Evolutionary conservation across 2,329 filamentous ascomycete species (phyloP), one percentile per base, ranked within the genome.

Genomic region (Macrophomina tecta): DNA sequence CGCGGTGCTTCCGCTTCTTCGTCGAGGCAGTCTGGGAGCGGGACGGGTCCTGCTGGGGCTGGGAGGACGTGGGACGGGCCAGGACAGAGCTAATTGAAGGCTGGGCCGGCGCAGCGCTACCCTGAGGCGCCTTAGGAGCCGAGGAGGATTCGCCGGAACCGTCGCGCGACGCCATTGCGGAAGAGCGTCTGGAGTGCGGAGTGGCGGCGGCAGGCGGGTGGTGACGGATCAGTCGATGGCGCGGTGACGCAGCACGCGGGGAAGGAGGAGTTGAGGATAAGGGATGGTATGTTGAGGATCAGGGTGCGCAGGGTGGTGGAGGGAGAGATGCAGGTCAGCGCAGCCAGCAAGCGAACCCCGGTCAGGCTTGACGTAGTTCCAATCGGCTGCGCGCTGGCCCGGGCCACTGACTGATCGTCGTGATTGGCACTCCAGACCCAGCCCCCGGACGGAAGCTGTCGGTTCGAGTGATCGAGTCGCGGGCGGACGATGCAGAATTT

Each of bases 1-100:
- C 89, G 52, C 91, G 87, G 77, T 93, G 90, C 72, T 89, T 90
- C 75, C 90, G 91, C 76, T 92, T 91, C 82, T 89, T 89, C 73
- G 73, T 70, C 1, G 71, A 64, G 11, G 68, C 68, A 7, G 6
- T 28, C 8, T 63, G 28, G 8, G 53, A 30, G 18, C 32, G 56
- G n/a, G 66, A 51, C 16, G 53, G n/a, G 14, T 61, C 56, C 2
- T 60, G 55, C 18, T 60, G 38, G 14, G 40, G 38, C 8, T 30
- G 36, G n/a, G 61, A 34, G 61, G 64, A 1, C 30, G 52, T n/a
- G 18, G 30, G 63, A 12, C 28, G 58, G 7, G 58, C 58, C 16
- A 38, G 46, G 34, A 46, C 23, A 42, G 64, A 53, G 55, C 64
- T 61, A 42, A 52, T 53, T 60, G 64, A 61, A 23, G 64, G 38